Conservation (phyloP, 345 rosid genomes). For the Sisymbrium irio region DNA sequence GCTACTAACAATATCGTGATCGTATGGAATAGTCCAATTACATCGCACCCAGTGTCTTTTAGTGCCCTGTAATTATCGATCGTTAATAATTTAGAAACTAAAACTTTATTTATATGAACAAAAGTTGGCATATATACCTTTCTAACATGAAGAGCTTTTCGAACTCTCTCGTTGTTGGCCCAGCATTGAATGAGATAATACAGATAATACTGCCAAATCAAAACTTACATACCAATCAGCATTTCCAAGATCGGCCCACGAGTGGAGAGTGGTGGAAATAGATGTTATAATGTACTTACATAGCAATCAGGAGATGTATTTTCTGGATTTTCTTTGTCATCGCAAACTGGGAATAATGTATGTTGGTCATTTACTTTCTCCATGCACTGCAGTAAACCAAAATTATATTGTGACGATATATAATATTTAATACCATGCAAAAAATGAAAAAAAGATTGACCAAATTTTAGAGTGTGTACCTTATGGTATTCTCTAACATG, state of each 20-base stretch:
- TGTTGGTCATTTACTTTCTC: too few species aligned
- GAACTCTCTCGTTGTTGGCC: conserved; percentile 26
- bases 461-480: background rate
- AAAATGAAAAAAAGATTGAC: too few species aligned
- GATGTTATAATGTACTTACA: too few species aligned
- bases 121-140: conserved; percentile 1
- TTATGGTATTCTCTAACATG: background rate
- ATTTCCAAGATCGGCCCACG: too few species aligned
- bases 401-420: too few species aligned
- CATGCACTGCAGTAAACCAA: too few species aligned
- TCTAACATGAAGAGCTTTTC: conserved; percentile 10
- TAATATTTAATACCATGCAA: too few species aligned
- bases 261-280: too few species aligned
- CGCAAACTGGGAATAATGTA: too few species aligned
- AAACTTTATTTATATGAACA: background rate
- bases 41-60: conserved; percentile 3
- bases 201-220: conserved; percentile 7
- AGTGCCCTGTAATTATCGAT: conserved; percentile 7
- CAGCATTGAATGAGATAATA: background rate
- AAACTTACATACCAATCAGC: too few species aligned
- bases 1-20: background rate
- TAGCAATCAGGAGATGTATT: too few species aligned
- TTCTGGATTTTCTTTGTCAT: too few species aligned
- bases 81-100: background rate
- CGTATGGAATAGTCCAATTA: background rate